Conservation (phyloP, 2,329 filamentous ascomycete species). For the Myriangium duriaei region DNA sequence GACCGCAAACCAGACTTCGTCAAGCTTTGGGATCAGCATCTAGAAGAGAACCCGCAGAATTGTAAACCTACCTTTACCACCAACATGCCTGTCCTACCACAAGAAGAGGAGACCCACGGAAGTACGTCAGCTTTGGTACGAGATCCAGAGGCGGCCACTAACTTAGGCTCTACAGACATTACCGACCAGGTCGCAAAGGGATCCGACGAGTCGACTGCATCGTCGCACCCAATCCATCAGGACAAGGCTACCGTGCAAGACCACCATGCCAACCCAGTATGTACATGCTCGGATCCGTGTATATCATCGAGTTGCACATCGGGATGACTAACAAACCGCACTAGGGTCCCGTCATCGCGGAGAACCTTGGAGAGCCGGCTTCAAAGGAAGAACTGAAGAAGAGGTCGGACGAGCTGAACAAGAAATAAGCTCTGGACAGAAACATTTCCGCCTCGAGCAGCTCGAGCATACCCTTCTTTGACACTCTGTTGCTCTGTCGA, state of each 20-base stretch:
- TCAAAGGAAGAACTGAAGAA: slow-evolving; percentile 39
- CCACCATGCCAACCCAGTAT: slow-evolving; percentile 31
- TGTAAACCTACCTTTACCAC: slow-evolving; percentile 3
- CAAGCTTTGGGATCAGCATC: not conserved
- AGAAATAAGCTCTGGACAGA: no score
- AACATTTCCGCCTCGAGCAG: no score
- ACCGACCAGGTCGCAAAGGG: slow-evolving; percentile 35
- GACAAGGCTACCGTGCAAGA: slow-evolving; percentile 24
- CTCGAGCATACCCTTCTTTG: no score
- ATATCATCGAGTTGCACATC: slow-evolving; percentile 6
- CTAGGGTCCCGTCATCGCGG: slow-evolving; percentile 33
- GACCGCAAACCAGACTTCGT: not conserved
- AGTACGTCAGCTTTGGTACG: slow-evolving; percentile 20
- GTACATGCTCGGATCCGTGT: slow-evolving; percentile 9
- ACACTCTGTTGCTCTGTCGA: no score
- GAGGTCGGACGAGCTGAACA: slow-evolving; percentile 38
- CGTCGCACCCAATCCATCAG: slow-evolving; percentile 24
- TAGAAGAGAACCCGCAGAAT: not conserved
- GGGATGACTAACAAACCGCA: no score
- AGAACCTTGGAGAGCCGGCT: slow-evolving; percentile 32
- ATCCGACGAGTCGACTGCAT: slow-evolving; percentile 29
- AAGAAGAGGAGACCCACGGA: slow-evolving; percentile 27
- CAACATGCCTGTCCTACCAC: slow-evolving; percentile 30
- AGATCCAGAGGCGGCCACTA: not conserved
- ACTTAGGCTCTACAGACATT: slow-evolving; percentile 22